Conservation (phyloP, 1,284 basidiomycete species). For the Naganishia sp. region DNA sequence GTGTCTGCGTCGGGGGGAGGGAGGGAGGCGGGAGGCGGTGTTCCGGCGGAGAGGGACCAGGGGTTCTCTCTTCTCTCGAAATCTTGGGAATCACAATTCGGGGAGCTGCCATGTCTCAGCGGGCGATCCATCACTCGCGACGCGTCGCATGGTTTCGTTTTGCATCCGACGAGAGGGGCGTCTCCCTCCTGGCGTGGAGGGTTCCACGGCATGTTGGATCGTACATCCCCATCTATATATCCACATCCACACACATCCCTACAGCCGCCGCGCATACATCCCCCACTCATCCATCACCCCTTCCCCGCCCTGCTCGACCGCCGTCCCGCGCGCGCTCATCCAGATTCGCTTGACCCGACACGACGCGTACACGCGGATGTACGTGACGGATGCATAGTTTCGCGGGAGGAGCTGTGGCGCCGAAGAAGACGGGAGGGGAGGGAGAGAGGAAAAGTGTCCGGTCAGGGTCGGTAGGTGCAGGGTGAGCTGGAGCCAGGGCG, state of each 20-base stretch:
- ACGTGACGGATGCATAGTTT: slow-evolving; percentile 65
- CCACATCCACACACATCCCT: no score
- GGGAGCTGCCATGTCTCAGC: no score
- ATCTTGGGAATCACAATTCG: no score
- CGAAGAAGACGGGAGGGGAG: slow-evolving; percentile 13
- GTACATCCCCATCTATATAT: no score
- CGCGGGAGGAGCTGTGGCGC: slow-evolving; percentile 56
- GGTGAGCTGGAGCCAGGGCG: slow-evolving; percentile 69
- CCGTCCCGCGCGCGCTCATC: slow-evolving; percentile 59
- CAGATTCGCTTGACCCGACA: slow-evolving; percentile 77
- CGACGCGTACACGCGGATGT: slow-evolving; percentile 75
- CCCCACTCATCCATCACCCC: slow-evolving; percentile 41
- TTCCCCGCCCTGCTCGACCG: slow-evolving; percentile 41
- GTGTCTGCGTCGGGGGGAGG: not conserved
- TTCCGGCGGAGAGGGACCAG: no score
- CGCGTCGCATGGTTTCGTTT: no score
- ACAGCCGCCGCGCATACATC: slow-evolving; percentile 33
- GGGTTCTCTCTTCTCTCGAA: no score
- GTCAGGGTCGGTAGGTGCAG: slow-evolving; percentile 65
- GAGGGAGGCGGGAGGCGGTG: not conserved
- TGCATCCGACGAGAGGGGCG: no score
- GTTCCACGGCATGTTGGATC: no score
- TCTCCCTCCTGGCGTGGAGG: no score
- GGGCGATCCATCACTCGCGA: no score
- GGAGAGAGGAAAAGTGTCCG: slow-evolving; percentile 62